Base-by-base conservation (phyloP, 129 eudicot species). In the Flaveria trinervia region DNA sequence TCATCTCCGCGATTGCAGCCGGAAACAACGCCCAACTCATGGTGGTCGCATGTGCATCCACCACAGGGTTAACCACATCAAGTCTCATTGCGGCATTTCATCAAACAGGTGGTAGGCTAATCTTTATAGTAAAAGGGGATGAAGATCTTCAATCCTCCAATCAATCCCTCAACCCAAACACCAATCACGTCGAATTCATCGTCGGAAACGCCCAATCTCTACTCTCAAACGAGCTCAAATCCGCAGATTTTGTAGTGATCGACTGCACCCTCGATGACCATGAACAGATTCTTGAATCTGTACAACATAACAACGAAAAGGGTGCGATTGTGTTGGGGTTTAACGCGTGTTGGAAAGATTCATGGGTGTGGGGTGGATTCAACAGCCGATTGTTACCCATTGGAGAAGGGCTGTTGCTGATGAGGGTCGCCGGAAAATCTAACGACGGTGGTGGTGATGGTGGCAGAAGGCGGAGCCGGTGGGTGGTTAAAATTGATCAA, bases 1-100 rank as follows among this genome's bases (percentile, higher is more conserved):
- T 90, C 81, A 85, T 90, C 73, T 88, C 92, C 14, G 92, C 90
- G 0, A 79, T 90, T 7, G 92, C 88, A 18, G 89, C 89, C 0
- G 96, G 96, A 59, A 82, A 79, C 73, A 89, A 83, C 57, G 92
- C 92, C 1, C 84, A 79, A n/a, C 59, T 89, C 39, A 83, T 85
- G 86, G 92, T 87, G 70, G 78, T 85, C 17, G 85, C 87, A 12
- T 85, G 92, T 67, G 86, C 85, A 1, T 65, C 68, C 46, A 65
- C 80, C 7, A 85, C 89, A 9, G 87, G 82, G 39, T 48, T 86
- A 30, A 82, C 84, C 68, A 82, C 83, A 20, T 49, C 79, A 22
- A 86, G 85, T 65, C 85, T 90, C 77, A 84, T 84, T 52, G 92
- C 83, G 2, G 92, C 96, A 20, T 85, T 83, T 57, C 86, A 84